Evolutionary conservation across 2,329 filamentous ascomycete genomes (phyloP).

Genomic region (Xylaria sp.): DNA sequence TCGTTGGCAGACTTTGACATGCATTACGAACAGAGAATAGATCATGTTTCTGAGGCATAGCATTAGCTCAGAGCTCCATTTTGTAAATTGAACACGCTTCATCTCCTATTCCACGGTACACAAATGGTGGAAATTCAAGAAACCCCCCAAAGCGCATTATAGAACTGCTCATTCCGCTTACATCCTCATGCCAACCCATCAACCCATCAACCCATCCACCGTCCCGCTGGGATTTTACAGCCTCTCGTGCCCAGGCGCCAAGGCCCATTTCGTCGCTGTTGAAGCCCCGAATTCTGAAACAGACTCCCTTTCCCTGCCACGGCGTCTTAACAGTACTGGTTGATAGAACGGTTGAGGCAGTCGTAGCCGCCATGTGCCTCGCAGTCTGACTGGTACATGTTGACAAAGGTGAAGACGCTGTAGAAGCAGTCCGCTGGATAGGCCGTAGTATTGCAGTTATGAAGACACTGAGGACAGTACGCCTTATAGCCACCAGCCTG

Average conservation of each 20-base stretch:
- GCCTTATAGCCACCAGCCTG: constrained; percentile 31
- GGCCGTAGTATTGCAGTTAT: constrained; percentile 29
- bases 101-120: not conserved
- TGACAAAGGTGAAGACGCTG: constrained; percentile 38
- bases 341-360: constrained; percentile 33
- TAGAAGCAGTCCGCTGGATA: constrained; percentile 36
- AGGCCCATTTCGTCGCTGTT: not conserved
- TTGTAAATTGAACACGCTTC: not conserved
- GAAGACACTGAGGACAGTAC: constrained; percentile 36
- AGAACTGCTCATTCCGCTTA: too few relatives aligned
- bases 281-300: not conserved
- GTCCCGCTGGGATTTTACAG: not conserved
- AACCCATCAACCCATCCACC: not conserved
- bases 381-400: constrained; percentile 37
- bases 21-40: not conserved
- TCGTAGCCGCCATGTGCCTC: constrained; percentile 36
- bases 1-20: not conserved
- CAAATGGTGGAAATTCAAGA: not conserved
- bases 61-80: not conserved
- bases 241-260: not conserved
- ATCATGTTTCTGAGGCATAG: not conserved
- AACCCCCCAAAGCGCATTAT: not conserved
- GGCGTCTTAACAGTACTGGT: constrained; percentile 31
- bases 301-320: not conserved
- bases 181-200: too few relatives aligned